phyloP scores from a whole-genome alignment of 2,329 filamentous ascomycete genomes.

The Magnaporthiopsis rhizophila region DNA sequence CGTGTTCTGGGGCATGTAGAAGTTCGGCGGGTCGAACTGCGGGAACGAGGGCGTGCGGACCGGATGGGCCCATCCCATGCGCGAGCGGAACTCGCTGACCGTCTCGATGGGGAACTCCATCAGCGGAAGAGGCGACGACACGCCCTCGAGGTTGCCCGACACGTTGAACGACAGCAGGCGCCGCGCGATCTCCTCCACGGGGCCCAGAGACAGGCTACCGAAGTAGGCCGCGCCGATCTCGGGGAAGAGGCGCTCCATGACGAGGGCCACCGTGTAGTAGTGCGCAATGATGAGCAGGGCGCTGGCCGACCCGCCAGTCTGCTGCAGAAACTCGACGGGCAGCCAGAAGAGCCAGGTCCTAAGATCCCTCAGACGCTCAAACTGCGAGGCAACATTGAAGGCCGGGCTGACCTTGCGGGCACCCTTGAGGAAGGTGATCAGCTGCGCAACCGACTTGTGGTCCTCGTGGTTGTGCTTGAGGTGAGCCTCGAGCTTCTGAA shows the following conservation, averaged over 20 bases:
- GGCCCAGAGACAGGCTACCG: slow-evolving; percentile 67
- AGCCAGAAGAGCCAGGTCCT: slow-evolving; percentile 95
- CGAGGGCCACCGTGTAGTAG: slow-evolving; percentile 81
- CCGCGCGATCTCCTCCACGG: slow-evolving; percentile 79
- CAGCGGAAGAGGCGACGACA: slow-evolving; percentile 53
- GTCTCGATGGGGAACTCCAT: slow-evolving; percentile 68
- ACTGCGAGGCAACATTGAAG: slow-evolving; percentile 72
- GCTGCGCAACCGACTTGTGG: slow-evolving; percentile 57
- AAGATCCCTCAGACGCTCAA: slow-evolving; percentile 80
- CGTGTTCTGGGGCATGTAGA: slow-evolving; percentile 34
- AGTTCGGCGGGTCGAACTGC: slow-evolving; percentile 49
- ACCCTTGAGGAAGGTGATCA: slow-evolving; percentile 65
- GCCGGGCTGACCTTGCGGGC: slow-evolving; percentile 63
- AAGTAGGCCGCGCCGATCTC: slow-evolving; percentile 88
- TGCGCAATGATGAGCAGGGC: slow-evolving; percentile 80
- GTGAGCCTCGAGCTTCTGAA: slow-evolving; percentile 60
- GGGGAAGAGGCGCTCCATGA: slow-evolving; percentile 85
- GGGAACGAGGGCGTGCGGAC: slow-evolving; percentile 52
- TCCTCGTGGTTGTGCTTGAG: slow-evolving; percentile 64
- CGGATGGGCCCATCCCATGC: slow-evolving; percentile 60
- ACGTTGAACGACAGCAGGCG: slow-evolving; percentile 63
- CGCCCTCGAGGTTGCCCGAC: slow-evolving; percentile 46
- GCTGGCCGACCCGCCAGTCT: slow-evolving; percentile 65
- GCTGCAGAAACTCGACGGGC: slow-evolving; percentile 74
- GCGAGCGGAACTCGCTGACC: slow-evolving; percentile 58